Conservation (phyloP, 129 eudicot genomes). For the Helianthus tuberosus region DNA sequence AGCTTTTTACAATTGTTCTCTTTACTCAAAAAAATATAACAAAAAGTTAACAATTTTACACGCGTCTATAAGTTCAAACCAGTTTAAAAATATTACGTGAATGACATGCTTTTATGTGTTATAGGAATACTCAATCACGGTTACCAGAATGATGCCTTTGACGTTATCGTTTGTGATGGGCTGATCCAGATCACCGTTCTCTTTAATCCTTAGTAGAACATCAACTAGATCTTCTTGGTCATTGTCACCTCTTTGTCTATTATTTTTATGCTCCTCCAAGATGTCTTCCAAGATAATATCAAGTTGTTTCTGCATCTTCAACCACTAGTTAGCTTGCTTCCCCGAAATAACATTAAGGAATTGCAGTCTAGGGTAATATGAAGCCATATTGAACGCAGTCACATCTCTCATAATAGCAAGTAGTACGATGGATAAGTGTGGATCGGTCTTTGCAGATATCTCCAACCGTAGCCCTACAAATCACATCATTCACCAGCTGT, state of each 20-base stretch:
- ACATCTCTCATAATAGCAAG: background rate
- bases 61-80: too few relatives aligned
- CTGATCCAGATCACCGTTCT: conserved; percentile 3
- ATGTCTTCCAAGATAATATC: too few relatives aligned
- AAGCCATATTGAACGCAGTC: background rate
- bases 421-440: background rate
- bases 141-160: conserved; percentile 19
- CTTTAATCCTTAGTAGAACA: conserved; percentile 15
- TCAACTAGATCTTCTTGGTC: conserved; percentile 21
- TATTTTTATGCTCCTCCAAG: too few relatives aligned
- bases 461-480: background rate
- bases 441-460: background rate
- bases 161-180: conserved; percentile 16
- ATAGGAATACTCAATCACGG: too few relatives aligned
- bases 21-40: too few relatives aligned
- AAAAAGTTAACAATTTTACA: too few relatives aligned
- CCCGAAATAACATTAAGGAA: background rate
- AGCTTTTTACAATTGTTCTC: too few relatives aligned
- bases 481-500: too few relatives aligned
- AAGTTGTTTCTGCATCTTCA: background rate
- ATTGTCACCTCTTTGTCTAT: too few relatives aligned
- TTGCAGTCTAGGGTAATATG: background rate
- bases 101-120: too few relatives aligned
- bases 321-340: conserved; percentile 1
- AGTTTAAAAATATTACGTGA: too few relatives aligned